Conservation (phyloP, 116 monocot species). For the Posidonia oceanica region DNA sequence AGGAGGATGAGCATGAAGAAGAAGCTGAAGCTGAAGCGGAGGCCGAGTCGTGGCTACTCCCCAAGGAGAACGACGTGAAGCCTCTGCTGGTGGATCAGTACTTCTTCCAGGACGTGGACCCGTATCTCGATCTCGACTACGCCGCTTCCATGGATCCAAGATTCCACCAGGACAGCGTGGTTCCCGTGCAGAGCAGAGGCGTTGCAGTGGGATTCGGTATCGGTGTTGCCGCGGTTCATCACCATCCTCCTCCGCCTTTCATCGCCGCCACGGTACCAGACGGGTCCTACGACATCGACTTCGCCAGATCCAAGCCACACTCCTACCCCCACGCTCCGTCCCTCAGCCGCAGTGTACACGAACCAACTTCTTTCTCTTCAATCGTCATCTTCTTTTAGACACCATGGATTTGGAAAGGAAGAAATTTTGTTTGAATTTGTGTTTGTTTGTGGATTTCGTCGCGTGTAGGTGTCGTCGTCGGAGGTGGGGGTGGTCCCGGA, state of each 20-base stretch:
- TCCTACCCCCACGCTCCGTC: conserved; percentile 25
- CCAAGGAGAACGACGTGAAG: conserved; percentile 11
- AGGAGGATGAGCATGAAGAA: neutral
- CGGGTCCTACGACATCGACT: conserved; percentile 31
- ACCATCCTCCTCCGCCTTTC: conserved; percentile 2
- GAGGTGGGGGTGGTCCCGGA: conserved; percentile 58
- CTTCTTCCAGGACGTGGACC: conserved; percentile 52
- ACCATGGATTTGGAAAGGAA: neutral
- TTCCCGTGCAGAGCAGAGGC: conserved; percentile 31
- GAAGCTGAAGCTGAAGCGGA: conserved; percentile 13
- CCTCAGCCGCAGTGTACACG: conserved; percentile 62
- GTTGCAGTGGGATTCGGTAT: neutral
- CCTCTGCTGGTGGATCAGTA: conserved; percentile 8
- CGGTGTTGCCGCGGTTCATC: neutral
- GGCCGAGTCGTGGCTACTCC: conserved; percentile 31
- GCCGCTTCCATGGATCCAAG: conserved; percentile 22
- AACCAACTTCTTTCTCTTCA: neutral
- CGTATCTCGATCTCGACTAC: conserved; percentile 68
- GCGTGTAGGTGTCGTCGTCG: conserved; percentile 43
- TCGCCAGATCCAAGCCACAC: conserved; percentile 23
- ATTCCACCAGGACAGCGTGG: conserved; percentile 53
- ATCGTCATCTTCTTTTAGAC: too few species aligned
- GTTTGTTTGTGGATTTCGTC: neutral
- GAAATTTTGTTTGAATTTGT: neutral
- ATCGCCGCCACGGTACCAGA: conserved; percentile 9